A percentile compares a stretch with the other conserved stretches of the same genome.
These are phyloP conservation scores for Lophium mytilinum DNA, from an alignment of 495 filamentous ascomycete species.

Conservation along the genomic window DNA sequence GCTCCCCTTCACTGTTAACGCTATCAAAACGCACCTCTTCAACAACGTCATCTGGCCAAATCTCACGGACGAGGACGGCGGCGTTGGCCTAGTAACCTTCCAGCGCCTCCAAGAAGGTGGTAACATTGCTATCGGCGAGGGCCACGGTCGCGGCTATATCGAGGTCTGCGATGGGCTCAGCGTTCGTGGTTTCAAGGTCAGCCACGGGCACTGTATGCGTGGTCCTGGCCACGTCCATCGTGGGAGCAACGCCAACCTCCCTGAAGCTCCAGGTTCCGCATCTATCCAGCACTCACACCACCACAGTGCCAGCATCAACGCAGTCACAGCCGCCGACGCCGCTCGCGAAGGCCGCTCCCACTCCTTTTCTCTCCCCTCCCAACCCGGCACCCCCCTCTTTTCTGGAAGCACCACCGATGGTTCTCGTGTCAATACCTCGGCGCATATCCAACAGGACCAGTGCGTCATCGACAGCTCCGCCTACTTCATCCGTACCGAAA, in stretches of 20 bases:
- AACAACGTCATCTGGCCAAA: constrained; percentile 99
- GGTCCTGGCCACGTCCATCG: constrained; percentile 40
- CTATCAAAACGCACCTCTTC: constrained; percentile 89
- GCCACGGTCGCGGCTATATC: constrained; percentile 68
- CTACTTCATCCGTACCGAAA: constrained; percentile 75
- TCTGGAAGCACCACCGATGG: neutral
- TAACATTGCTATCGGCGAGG: constrained; percentile 67
- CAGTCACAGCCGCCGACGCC: neutral
- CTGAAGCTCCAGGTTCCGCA: constrained; percentile 11
- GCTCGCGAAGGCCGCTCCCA: constrained; percentile 16
- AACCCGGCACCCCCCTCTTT: constrained; percentile 23
- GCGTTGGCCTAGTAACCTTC: constrained; percentile 85
- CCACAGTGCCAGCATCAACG: neutral
- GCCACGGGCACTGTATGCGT: constrained; percentile 81
- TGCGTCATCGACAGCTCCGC: constrained; percentile 66
- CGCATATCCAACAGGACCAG: neutral
- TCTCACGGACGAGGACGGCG: constrained; percentile 89
- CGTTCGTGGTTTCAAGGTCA: constrained; percentile 70
- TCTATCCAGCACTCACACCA: neutral
- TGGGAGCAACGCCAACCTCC: constrained; percentile 29
- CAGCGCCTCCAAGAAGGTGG: constrained; percentile 83
- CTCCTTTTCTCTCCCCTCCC: constrained; percentile 17
- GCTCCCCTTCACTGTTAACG: constrained; percentile 73
- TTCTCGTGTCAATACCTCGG: neutral
- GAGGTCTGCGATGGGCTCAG: constrained; percentile 74